Base-by-base conservation (phyloP, 2,329 filamentous ascomycete genomes). In the Tolypocladium sp. region DNA sequence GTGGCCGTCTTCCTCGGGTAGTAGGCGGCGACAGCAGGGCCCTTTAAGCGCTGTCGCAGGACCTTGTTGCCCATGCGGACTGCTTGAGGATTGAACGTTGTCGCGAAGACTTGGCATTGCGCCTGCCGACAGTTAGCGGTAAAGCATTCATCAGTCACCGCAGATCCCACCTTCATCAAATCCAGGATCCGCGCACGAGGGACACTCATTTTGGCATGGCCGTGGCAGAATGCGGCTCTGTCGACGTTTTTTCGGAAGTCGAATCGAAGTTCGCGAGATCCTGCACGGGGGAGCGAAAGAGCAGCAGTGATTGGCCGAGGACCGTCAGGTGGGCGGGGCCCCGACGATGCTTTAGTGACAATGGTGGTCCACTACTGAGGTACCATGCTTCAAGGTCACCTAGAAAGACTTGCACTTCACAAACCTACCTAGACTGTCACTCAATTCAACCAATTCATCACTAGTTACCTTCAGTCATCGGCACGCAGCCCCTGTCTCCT, bases 41-140 rank as follows among this genome's bases (percentile, higher is more conserved):
- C 94, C 69, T 84, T 86, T 63, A 97, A 80, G 69, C 92, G 86
- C 74, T 97, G 90, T 69, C 92, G 90, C 61, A 99, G 81, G 72
- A 99, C 81, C 76, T 94, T 96, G 78, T 94, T 97, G 69, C 94
- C 94, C 66, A 91, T 85, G 62, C 94, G 90, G 62, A 89, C 74
- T 66, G 86, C 80, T 58, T 91, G 82, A 33, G 94, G 94, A 76
- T 99, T 99, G 80, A 87, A 97, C 57, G 88, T 92, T 56, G 89
- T 90, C 69, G 87, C 88, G 80, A 97, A 99, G 77, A 97, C 85
- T 73, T 87, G 85, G 82, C 91, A 96, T 88, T 92, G 92, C 70
- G 84, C 83, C 92, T 97, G 67, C 49, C 1, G 13, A 25, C 6
- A 35, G 62, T 74, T 52, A 76, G 68, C 49, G 10, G 13, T 51